These are phyloP conservation scores for Candolleomyces aberdarensis DNA, from an alignment of 768 basidiomycete species.

Conservation along the genomic window DNA sequence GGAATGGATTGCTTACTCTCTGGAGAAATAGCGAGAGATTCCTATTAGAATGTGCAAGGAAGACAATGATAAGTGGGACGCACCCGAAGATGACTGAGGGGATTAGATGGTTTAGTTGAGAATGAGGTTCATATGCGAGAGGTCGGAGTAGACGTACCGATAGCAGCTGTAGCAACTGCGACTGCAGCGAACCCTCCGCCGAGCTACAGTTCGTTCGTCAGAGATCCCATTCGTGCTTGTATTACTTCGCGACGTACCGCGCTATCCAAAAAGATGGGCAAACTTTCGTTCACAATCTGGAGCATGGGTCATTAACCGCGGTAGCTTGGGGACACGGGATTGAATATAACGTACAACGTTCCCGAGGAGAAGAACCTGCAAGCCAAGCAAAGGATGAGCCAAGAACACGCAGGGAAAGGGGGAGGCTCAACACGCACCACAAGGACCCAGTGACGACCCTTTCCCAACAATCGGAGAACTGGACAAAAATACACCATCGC, in stretches of 20 bases:
- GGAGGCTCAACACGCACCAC: conserved; percentile 52
- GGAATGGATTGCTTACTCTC: conserved; percentile 54
- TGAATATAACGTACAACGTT: conserved; percentile 63
- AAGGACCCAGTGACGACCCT: conserved; percentile 89
- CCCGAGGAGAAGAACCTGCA: conserved; percentile 76
- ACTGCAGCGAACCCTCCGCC: conserved; percentile 74
- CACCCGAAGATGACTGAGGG: conserved; percentile 85
- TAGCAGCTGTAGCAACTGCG: conserved; percentile 72
- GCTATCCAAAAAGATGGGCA: conserved; percentile 79
- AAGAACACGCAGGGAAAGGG: not conserved
- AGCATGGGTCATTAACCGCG: not conserved
- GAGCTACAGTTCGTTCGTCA: conserved; percentile 21
- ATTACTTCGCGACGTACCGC: conserved; percentile 42
- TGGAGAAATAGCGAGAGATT: no score
- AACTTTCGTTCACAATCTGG: conserved; percentile 78
- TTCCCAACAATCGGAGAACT: conserved; percentile 56
- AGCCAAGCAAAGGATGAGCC: not conserved
- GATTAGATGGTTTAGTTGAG: no score
- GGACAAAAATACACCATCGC: not conserved
- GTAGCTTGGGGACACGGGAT: not conserved
- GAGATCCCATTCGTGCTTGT: not conserved
- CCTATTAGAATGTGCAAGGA: no score
- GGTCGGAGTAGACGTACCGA: conserved; percentile 39
- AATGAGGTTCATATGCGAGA: not conserved
- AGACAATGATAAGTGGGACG: no score